Evolutionary conservation across 2,329 filamentous ascomycete genomes (phyloP).

Genomic region (Trichoderma sp.): DNA sequence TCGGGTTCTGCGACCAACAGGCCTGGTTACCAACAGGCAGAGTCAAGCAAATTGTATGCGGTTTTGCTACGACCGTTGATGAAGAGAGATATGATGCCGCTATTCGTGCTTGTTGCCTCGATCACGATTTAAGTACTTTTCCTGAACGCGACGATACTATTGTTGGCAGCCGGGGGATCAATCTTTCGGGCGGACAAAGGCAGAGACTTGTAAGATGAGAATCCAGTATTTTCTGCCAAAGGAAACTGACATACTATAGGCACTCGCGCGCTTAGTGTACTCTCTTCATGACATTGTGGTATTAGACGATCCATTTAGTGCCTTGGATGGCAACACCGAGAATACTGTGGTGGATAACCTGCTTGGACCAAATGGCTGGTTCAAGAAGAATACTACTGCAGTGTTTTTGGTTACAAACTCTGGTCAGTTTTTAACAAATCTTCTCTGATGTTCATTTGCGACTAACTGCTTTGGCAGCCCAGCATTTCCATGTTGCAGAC

Average conservation of each 20-base stretch:
- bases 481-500: conserved; percentile 40
- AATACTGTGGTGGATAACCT: conserved; percentile 20
- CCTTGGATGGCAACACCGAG: conserved; percentile 23
- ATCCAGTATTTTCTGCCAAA: not conserved
- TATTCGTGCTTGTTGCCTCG: conserved; percentile 23
- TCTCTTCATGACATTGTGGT: conserved; percentile 16
- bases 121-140: conserved; percentile 25
- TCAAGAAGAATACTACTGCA: conserved; percentile 28
- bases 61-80: conserved; percentile 16
- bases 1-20: conserved; percentile 24
- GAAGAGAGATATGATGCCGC: conserved; percentile 22
- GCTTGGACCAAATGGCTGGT: conserved; percentile 27
- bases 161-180: conserved; percentile 24
- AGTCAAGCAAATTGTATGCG: conserved; percentile 24
- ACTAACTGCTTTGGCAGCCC: conserved; percentile 22
- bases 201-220: conserved; percentile 25
- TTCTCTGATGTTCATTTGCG: too few species aligned
- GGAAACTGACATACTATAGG: not conserved
- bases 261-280: conserved; percentile 21
- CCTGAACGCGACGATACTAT: conserved; percentile 22
- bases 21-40: conserved; percentile 24
- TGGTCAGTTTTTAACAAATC: not conserved
- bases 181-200: conserved; percentile 25
- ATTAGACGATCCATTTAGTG: conserved; percentile 24
- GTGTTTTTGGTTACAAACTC: conserved; percentile 35